These are phyloP conservation scores for Nakaseomyces sp. DNA, from an alignment of 1,139 yeast genomes.

Conservation along the genomic window DNA sequence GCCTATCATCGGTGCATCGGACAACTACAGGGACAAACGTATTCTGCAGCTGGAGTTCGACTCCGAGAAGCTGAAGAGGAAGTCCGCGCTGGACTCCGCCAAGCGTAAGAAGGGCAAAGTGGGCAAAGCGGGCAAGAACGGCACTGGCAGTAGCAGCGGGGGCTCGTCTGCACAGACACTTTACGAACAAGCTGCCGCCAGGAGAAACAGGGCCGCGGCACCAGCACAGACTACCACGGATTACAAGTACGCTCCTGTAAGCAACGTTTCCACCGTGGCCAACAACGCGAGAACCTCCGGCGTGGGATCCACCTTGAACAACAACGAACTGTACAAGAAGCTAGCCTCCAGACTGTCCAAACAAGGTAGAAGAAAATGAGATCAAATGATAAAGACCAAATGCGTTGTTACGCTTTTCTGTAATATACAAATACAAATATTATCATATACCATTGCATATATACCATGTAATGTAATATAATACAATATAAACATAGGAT, in stretches of 20 bases:
- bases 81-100: constrained; percentile 30
- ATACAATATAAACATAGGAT: no score
- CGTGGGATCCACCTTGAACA: constrained; percentile 43
- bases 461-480: no score
- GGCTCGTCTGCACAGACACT: constrained; percentile 32
- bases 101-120: constrained; percentile 33
- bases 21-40: constrained; percentile 83
- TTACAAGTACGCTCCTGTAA: constrained; percentile 83
- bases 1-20: constrained; percentile 93
- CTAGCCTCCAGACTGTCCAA: constrained; percentile 36
- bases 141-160: constrained; percentile 23
- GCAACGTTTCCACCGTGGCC: constrained; percentile 38
- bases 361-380: constrained; percentile 16
- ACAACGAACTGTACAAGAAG: constrained; percentile 72
- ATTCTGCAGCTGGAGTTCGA: constrained; percentile 67
- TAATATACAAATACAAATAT: neutral
- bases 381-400: no score
- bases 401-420: neutral
- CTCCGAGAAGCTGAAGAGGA: constrained; percentile 45
- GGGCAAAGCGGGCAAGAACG: no score
- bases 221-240: constrained; percentile 85
- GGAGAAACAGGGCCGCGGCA: constrained; percentile 89
- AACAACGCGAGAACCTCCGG: constrained; percentile 36
- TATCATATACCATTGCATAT: no score
- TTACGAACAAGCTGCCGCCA: constrained; percentile 86